Percentiles rank a stretch among this genome's conserved stretches.
Conservation (phyloP, 768 basidiomycete genomes). For the Amanita pseudoporphyria region DNA sequence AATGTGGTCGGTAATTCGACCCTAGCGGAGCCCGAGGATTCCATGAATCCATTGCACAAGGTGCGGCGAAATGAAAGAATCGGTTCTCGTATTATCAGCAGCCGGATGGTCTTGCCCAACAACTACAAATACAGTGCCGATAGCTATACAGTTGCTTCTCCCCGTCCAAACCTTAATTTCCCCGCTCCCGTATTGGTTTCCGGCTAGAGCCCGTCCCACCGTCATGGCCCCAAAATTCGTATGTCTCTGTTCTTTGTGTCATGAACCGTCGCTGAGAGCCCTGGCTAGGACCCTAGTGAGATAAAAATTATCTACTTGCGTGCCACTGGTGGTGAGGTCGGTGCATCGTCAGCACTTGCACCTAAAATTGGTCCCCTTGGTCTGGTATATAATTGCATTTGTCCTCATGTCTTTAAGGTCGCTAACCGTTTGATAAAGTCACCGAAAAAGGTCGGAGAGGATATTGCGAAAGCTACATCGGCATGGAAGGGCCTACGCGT, state of each 20-base stretch:
- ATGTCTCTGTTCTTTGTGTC: constrained; percentile 15
- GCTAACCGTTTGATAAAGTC: constrained; percentile 46
- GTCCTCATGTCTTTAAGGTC: background rate
- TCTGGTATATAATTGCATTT: constrained; percentile 55
- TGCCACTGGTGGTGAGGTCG: constrained; percentile 98
- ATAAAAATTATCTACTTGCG: constrained; percentile 99
- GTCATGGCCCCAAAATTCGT: constrained; percentile 38
- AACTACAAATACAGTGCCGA: constrained; percentile 22
- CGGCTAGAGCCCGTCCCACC: constrained; percentile 7
- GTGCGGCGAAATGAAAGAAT: constrained; percentile 10
- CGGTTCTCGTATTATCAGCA: background rate
- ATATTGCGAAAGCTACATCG: constrained; percentile 97
- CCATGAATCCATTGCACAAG: constrained; percentile 78
- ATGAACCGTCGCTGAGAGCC: constrained; percentile 3
- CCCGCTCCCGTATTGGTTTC: background rate
- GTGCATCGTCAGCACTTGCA: constrained; percentile 95
- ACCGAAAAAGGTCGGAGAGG: constrained; percentile 99
- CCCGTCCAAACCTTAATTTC: constrained; percentile 45
- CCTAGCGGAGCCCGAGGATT: constrained; percentile 55
- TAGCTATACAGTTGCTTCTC: constrained; percentile 50
- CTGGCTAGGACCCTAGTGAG: constrained; percentile 88
- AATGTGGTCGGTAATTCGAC: constrained; percentile 77
- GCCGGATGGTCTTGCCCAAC: constrained; percentile 22
- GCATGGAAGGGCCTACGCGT: constrained; percentile 99
- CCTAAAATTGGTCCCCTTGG: constrained; percentile 99